Base-by-base conservation (phyloP, 2,329 filamentous ascomycete species). In the Cephalotrichum gorgonifer region DNA sequence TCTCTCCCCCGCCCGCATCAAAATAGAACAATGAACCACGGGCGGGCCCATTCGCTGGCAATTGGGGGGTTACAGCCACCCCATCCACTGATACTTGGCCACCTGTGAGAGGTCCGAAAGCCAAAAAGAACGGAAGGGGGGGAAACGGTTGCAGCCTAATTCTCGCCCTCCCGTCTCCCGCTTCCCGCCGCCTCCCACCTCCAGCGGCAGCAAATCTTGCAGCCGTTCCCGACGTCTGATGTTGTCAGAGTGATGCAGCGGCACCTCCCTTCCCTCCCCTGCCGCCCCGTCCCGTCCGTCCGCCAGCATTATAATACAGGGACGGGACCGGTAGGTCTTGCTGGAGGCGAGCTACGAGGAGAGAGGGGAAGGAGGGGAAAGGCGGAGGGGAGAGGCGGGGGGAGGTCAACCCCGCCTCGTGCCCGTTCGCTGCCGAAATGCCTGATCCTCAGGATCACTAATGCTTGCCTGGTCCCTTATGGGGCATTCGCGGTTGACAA, bases 161-260 rank as follows among this genome's bases (percentile, higher is more conserved):
- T 11, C 17, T 9, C 41, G 7, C 41, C 6, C 41, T 12, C 23
- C 41, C 22, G 14, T 14, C 7, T 7, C 28, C 28, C 28, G 28
- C 8, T 31, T 7, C 28, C 14, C 8, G 8, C 8, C 14, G 8
- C 28, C 14, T 31, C 28, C 28, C 28, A 31, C 28, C 28, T 31
- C 28, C 28, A n/a, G n/a, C n/a, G n/a, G 7, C 28, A 14, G 14
- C 28, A 14, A 31, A 14, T 8, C 28, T 31, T 31, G 41, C 41
- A 43, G 22, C 22, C 22, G 22, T 25, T n/a, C 41, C 22, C 8
- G n/a, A 9, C 41, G 41, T 27, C 25, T 14, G 43, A 44, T 44
- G 43, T 44, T 44, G 43, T 44, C 43, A 44, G 43, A 11, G 20
- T 44, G 43, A 44, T 44, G 43, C 26, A 7, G 26, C 41, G 25